Evolutionary conservation across 345 rosid genomes (phyloP), one percentile per base, ranked within the genome.

Genomic region (Salix arbutifolia): DNA sequence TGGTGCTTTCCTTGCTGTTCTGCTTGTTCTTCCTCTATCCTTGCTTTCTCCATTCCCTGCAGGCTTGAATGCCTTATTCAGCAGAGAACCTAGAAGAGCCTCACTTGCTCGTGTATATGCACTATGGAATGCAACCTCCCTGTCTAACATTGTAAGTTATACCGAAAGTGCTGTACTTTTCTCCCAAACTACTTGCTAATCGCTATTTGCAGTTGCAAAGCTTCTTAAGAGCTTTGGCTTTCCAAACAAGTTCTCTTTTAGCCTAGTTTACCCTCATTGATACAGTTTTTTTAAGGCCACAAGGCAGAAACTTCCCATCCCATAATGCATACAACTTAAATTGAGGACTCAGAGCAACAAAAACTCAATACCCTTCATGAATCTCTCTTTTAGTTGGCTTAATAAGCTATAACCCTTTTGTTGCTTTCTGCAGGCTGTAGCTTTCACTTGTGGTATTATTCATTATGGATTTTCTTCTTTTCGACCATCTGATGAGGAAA

Each of bases 31-130:
- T 83, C 99, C 99, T 84, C 87, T 92, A 12, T 85, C 98, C 52
- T 78, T 93, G 81, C 94, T 96, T 74, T 92, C 94, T 72, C 98
- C 98, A 65, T 90, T 96, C 86, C 98, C 93, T 4, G 97, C 99
- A 11, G 99, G 98, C 58, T 83, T 96, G 84, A 93, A 93, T 86
- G 98, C 99, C 53, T 91, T 96, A 76, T 89, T 91, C 81, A 93
- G 99, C 84, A 93, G 83, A 86, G 98, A 93, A 86, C 88, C 97
- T 74, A 88, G 97, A 82, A 89, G 92, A 85, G 95, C 98, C 74
- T 90, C 89, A 70, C 97, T 92, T 74, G 85, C 97, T 80, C 99
- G 99, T 79, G 86, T 91, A 60, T 93, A 89, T 78, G 91, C 92
- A 70, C 81, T 96, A 58, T 96, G 99, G 99, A 96, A 93, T 60